Percentiles rank a stretch among this genome's conserved stretches.
Evolutionary conservation across 1,139 yeast species (phyloP).

Genomic region (Blastobotrys aristatus): DNA sequence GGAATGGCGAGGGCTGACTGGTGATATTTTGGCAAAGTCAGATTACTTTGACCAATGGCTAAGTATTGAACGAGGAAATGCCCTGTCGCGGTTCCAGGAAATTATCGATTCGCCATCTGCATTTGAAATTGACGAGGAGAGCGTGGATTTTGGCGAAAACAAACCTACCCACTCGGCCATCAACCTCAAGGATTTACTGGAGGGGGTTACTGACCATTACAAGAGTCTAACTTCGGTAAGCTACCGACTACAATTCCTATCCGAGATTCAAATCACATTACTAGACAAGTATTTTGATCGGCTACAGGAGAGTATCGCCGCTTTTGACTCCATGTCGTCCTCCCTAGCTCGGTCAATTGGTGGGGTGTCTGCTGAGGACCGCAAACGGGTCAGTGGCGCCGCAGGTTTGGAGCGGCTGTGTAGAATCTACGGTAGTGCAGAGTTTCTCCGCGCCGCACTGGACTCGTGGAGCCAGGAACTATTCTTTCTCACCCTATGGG

Average conservation of each 20-base stretch:
- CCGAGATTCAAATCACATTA: slow-evolving; percentile 62
- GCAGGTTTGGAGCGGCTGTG: slow-evolving; percentile 52
- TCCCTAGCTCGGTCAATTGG: slow-evolving; percentile 39
- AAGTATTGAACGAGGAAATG: slow-evolving; percentile 48
- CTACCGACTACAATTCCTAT: slow-evolving; percentile 62
- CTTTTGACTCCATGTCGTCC: slow-evolving; percentile 46
- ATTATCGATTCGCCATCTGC: slow-evolving; percentile 52
- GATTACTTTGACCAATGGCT: slow-evolving; percentile 59
- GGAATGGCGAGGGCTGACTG: slow-evolving; percentile 56
- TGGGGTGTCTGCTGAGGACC: slow-evolving; percentile 35
- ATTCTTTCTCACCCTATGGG: slow-evolving; percentile 60
- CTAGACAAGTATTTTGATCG: slow-evolving; percentile 55
- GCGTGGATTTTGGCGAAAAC: slow-evolving; percentile 41
- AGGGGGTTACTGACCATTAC: slow-evolving; percentile 62
- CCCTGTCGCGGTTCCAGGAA: slow-evolving; percentile 47
- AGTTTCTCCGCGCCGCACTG: slow-evolving; percentile 48
- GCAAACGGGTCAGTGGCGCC: slow-evolving; percentile 41
- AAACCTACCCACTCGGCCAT: slow-evolving; percentile 67
- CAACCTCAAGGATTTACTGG: slow-evolving; percentile 56
- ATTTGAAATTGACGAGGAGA: slow-evolving; percentile 58
- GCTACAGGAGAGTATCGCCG: slow-evolving; percentile 44
- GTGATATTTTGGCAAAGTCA: slow-evolving; percentile 44
- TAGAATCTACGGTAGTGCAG: slow-evolving; percentile 56
- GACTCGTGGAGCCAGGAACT: slow-evolving; percentile 62
- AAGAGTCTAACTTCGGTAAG: slow-evolving; percentile 51